A percentile compares a stretch with the other conserved stretches of the same genome.
These are phyloP conservation scores for Wickerhamiella azyma DNA, from an alignment of 805 yeast species.

Conservation along the genomic window DNA sequence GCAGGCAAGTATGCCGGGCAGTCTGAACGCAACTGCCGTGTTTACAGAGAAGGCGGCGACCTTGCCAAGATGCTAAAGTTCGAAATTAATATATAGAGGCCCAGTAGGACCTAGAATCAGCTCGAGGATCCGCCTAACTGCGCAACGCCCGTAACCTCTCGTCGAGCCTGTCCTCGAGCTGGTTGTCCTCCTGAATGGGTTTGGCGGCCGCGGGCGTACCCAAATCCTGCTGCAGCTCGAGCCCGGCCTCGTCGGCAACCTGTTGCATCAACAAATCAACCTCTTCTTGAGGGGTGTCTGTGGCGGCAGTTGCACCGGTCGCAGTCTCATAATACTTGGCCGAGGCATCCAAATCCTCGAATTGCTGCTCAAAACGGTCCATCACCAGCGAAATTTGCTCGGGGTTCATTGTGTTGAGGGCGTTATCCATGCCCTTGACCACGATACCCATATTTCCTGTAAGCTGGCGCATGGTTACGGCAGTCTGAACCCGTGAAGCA, in stretches of 20 bases:
- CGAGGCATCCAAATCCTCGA: slow-evolving; percentile 89
- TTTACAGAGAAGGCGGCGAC: slow-evolving; percentile 3
- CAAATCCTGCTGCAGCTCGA: slow-evolving; percentile 78
- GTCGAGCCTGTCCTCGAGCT: slow-evolving; percentile 75
- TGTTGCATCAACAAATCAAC: slow-evolving; percentile 82
- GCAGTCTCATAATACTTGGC: slow-evolving; percentile 87
- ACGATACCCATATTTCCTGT: slow-evolving; percentile 89
- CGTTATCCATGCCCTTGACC: slow-evolving; percentile 91
- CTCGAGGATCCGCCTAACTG: slow-evolving; percentile 20
- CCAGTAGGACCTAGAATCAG: background rate
- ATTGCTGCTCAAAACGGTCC: slow-evolving; percentile 94
- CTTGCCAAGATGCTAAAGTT: slow-evolving; percentile 14
- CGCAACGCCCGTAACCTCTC: slow-evolving; percentile 83
- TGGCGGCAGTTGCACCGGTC: slow-evolving; percentile 76
- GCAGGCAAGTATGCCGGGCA: slow-evolving; percentile 9
- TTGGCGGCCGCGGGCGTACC: slow-evolving; percentile 41
- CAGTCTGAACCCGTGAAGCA: slow-evolving; percentile 90
- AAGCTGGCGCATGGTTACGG: slow-evolving; percentile 93
- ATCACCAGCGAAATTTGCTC: slow-evolving; percentile 85
- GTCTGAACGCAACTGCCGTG: slow-evolving; percentile 14
- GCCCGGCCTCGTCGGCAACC: slow-evolving; percentile 95
- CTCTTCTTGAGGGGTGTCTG: slow-evolving; percentile 86
- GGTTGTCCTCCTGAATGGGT: slow-evolving; percentile 35
- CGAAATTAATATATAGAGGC: slow-evolving; percentile 6
- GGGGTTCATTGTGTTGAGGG: slow-evolving; percentile 87